A percentile compares a stretch with the other conserved stretches of the same genome.
Conservation (phyloP, 2,329 filamentous ascomycete species). For the Penicillium hesseltinei region DNA sequence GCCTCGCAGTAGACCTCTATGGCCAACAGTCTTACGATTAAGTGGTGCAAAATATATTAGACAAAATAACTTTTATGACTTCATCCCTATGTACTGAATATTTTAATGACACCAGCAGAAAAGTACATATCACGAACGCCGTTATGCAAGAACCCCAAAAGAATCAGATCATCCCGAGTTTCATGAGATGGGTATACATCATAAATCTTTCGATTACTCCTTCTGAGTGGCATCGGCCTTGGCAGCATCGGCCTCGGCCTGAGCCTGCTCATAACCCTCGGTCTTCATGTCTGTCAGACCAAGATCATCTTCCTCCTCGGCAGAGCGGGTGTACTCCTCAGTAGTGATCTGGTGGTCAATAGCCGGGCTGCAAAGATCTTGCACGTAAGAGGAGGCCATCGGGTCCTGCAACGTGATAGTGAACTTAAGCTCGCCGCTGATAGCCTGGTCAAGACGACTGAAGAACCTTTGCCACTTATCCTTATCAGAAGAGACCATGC, state of each 20-base stretch:
- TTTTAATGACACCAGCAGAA: slow-evolving; percentile 19
- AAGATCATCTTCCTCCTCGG: slow-evolving; percentile 90
- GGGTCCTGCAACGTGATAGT: slow-evolving; percentile 83
- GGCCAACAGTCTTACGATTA: not conserved
- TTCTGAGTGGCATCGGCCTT: slow-evolving; percentile 12
- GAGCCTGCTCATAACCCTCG: slow-evolving; percentile 73
- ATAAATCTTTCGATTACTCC: slow-evolving; percentile 24
- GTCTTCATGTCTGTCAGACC: slow-evolving; percentile 90
- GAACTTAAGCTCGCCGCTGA: slow-evolving; percentile 76
- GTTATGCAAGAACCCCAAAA: slow-evolving; percentile 14
- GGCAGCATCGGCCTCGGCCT: slow-evolving; percentile 40
- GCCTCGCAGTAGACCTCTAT: not conserved
- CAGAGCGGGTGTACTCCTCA: slow-evolving; percentile 81
- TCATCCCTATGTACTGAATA: slow-evolving; percentile 19
- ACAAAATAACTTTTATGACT: slow-evolving; percentile 12
- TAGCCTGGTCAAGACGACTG: slow-evolving; percentile 68
- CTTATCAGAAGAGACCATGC: slow-evolving; percentile 64
- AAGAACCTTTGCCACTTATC: slow-evolving; percentile 81
- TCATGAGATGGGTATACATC: slow-evolving; percentile 25
- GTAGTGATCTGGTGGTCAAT: slow-evolving; percentile 79
- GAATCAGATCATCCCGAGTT: slow-evolving; percentile 18
- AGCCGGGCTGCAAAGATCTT: slow-evolving; percentile 75
- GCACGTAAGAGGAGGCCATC: slow-evolving; percentile 88
- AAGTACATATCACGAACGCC: slow-evolving; percentile 28
- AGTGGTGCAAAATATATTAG: not conserved